Base-by-base conservation (phyloP, 345 rosid species). In the Eutrema yunnanense region DNA sequence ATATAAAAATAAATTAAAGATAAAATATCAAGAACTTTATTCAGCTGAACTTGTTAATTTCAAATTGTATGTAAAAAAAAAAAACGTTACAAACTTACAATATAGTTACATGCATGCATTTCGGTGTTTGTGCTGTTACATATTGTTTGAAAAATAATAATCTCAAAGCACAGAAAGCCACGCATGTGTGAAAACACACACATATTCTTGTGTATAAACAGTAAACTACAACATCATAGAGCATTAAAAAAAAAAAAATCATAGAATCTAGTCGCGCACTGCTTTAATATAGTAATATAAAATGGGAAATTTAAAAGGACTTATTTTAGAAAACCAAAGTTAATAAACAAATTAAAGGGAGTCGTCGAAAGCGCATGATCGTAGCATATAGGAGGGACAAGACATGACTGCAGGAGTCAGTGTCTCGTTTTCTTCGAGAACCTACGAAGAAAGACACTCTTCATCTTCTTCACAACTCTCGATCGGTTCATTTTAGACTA, bases 391-490 rank as follows among this genome's bases (percentile, higher is more conserved):
- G 52, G 52, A 74, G 73, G 46, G 71, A 76, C 75, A 68, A 75
- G 29, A 76, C 71, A 69, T 69, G 51, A 41, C 79, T 76, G 79
- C 79, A 69, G 10, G 49, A 38, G 71, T 76, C 65, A 69, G 74
- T 53, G 44, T 63, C 60, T 69, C 75, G 75, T 47, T 69, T 62
- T 40, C 33, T 55, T 55, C 79, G 37, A 75, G 56, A 74, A 52
- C 78, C 78, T 67, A 75, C 74, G 74, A 62, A 62, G 50, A 44
- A 19, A 29, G 26, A 52, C 69, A 58, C 67, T 46, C 68, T 47
- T 38, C 33, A 37, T 57, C 56, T 22, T 60, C 57, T 26, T 59
- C 64, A 53, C 62, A 60, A 10, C 42, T 68, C 51, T 68, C 68
- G 36, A 65, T 55, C 43, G 22, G 22, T 57, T 34, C 26, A 10